Base-by-base conservation (phyloP, 441 rosid species). In the Flueggea neowawraea region DNA sequence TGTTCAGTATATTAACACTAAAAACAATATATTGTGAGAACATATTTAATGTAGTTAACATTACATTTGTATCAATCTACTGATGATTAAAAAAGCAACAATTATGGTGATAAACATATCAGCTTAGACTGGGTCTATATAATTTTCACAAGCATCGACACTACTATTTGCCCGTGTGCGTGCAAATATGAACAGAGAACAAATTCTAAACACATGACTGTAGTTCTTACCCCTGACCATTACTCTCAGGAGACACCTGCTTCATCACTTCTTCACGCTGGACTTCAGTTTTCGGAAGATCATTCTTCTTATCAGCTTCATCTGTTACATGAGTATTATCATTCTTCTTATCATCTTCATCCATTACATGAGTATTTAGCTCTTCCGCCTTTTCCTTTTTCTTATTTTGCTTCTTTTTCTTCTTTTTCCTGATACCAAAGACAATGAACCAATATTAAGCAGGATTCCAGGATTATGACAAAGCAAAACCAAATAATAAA, bases 321-420 rank as follows among this genome's bases (percentile, higher is more conserved):
- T 8, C 41, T 5, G 41, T 36, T 36, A 36, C 41, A 36, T 5
- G 41, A 36, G 41, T 58, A 60, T 79, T 47, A 32, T 51, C 54
- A 10, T 36, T 55, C 14, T 53, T 61, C 64, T 76, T 48, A 31
- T 41, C 50, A n/a, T 39, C 60, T 12, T 53, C 77, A n/a, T 66
- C 63, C 28, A 55, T 68, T 17, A 61, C 70, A 49, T 61, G 62
- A 68, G 28, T 66, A 47, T 61, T 58, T 56, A 54, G 64, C 61
- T 69, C 77, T 54, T 73, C 58, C 58, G 54, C 66, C 52, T 71
- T 70, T 60, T 79, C 78, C 70, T 81, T 88, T 72, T 75, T 79
- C 64, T 86, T 72, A 62, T 67, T 62, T 50, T 82, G 81, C 74
- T 85, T 79, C 82, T 85, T 77, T 69, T 80, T 83, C 79, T 84